Conservation (phyloP, 768 basidiomycete genomes). For the Leucocoprinus leucothites region DNA sequence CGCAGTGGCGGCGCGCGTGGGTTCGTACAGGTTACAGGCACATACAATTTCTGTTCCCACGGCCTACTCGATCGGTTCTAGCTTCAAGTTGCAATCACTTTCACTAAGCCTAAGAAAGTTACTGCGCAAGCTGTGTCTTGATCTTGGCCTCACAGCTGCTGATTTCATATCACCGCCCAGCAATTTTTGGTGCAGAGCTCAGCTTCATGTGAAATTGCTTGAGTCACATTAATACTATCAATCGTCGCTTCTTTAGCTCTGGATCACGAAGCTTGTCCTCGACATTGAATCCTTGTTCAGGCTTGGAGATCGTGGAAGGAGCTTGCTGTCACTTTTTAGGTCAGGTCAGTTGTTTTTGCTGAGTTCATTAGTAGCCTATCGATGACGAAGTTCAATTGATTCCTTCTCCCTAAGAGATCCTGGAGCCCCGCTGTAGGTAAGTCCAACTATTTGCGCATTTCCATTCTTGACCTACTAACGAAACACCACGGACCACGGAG, state of each 20-base stretch:
- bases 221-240: too few species aligned
- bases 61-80: too few species aligned
- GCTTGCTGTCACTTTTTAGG: slow-evolving; percentile 5
- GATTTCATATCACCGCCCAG: too few species aligned
- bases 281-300: background rate
- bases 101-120: too few species aligned
- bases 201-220: too few species aligned
- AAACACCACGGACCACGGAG: background rate
- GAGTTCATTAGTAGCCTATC: background rate
- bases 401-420: background rate
- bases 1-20: too few species aligned
- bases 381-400: slow-evolving; percentile 6
- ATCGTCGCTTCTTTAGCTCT: background rate
- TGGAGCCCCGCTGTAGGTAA: background rate
- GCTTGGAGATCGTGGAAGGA: background rate
- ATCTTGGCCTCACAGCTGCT: too few species aligned
- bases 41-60: too few species aligned
- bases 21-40: too few species aligned
- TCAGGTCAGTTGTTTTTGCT: background rate
- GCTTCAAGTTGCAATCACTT: too few species aligned
- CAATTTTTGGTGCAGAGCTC: too few species aligned
- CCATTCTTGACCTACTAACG: background rate
- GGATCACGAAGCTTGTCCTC: background rate
- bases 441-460: background rate
- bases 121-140: too few species aligned